Evolutionary conservation across 2,329 filamentous ascomycete species (phyloP).

Genomic region (Talaromyces sp.): DNA sequence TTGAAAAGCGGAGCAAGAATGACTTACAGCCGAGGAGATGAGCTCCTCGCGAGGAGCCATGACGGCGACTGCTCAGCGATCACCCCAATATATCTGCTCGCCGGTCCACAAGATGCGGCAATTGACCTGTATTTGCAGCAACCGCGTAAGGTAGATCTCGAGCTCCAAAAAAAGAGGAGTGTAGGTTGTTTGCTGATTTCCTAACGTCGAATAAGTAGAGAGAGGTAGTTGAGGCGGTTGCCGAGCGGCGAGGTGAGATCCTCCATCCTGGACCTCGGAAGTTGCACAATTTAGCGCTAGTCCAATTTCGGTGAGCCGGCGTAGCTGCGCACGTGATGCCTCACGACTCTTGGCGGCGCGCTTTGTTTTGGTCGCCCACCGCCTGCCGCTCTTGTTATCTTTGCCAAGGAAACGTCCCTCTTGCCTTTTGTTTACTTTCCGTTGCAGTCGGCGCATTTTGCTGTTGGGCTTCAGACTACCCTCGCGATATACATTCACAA

Average conservation of each 20-base stretch:
- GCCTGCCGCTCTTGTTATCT: constrained; percentile 25
- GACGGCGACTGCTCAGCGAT: constrained; percentile 44
- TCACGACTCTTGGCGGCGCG: constrained; percentile 23
- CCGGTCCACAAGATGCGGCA: neutral
- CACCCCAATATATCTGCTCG: neutral
- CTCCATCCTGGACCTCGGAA: constrained; percentile 36
- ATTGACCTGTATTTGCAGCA: neutral
- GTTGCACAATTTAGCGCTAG: constrained; percentile 27
- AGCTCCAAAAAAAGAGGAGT: neutral
- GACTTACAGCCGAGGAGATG: constrained; percentile 69
- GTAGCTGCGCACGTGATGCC: constrained; percentile 20
- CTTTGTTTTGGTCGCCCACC: constrained; percentile 24
- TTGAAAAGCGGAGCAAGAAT: neutral
- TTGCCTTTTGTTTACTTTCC: constrained; percentile 37
- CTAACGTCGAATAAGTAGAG: neutral
- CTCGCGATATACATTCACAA: neutral
- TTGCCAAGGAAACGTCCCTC: constrained; percentile 12
- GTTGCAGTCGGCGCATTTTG: constrained; percentile 10
- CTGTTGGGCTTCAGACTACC: constrained; percentile 1
- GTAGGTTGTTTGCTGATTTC: neutral
- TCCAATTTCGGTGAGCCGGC: neutral
- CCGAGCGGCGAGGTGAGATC: constrained; percentile 6
- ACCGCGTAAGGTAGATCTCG: too few relatives aligned
- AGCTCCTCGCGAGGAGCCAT: constrained; percentile 87
- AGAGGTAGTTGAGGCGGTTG: neutral